These are phyloP conservation scores for Malassezia restricta DNA, from an alignment of 1,284 basidiomycete genomes.

Conservation along the genomic window DNA sequence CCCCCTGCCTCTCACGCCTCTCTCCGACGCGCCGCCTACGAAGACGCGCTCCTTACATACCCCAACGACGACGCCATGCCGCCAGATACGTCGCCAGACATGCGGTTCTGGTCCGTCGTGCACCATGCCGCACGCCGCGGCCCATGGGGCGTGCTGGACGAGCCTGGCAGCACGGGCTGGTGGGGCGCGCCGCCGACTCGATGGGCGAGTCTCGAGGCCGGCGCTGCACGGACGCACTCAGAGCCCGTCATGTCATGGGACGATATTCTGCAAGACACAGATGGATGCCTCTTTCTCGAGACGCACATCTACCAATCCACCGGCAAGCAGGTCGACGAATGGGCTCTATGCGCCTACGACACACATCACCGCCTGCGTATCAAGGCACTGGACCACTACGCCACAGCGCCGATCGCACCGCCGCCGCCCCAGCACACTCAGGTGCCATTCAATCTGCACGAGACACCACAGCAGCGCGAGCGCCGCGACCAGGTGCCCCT, in stretches of 20 bases:
- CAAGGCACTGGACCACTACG: neutral
- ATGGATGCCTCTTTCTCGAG: constrained; percentile 4
- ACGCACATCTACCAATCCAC: neutral
- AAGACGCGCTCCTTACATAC: constrained; percentile 3
- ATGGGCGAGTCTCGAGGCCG: neutral
- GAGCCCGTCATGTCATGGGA: neutral
- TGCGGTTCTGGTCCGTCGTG: constrained; percentile 29
- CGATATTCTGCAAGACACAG: neutral
- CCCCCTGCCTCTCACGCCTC: constrained; percentile 18
- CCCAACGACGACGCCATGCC: neutral
- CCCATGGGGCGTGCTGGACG: constrained; percentile 19
- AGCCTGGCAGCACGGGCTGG: constrained; percentile 18
- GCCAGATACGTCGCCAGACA: constrained; percentile 13
- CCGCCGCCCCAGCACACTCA: constrained; percentile 7
- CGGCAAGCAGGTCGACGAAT: constrained; percentile 7
- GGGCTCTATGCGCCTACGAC: constrained; percentile 1
- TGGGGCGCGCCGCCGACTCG: constrained; percentile 17
- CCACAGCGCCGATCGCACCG: neutral
- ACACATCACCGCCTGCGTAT: neutral
- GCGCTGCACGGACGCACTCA: neutral
- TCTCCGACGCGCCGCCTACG: constrained; percentile 14
- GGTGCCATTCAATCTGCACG: constrained; percentile 31
- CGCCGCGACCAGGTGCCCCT: constrained; percentile 28
- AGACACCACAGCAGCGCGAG: constrained; percentile 23
- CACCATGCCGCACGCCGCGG: constrained; percentile 22